These are phyloP conservation scores for Clavariopsis aquatica DNA, from an alignment of 495 filamentous ascomycete species.

Conservation along the genomic window DNA sequence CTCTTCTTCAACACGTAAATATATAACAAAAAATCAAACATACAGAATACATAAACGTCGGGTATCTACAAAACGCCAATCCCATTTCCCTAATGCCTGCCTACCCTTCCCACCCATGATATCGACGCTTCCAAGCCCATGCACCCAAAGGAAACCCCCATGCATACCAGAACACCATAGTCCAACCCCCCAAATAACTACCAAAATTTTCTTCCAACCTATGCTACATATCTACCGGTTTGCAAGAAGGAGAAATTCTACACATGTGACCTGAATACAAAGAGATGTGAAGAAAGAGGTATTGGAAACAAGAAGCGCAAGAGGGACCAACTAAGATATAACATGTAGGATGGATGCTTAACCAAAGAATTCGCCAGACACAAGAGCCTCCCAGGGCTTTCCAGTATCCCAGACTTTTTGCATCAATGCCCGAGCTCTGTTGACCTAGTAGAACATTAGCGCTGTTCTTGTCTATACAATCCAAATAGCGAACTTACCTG, in stretches of 20 bases:
- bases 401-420: slow-evolving; percentile 65
- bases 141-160: not conserved
- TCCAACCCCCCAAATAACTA: no score
- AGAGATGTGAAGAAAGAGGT: not conserved
- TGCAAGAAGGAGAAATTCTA: not conserved
- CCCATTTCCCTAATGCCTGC: not conserved
- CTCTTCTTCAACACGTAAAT: no score
- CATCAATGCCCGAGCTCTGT: slow-evolving; percentile 64
- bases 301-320: no score
- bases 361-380: slow-evolving; percentile 68
- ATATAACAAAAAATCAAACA: not conserved
- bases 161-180: no score
- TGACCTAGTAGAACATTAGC: slow-evolving; percentile 46
- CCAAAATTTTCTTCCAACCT: no score
- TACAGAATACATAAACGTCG: not conserved
- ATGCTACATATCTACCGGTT: not conserved
- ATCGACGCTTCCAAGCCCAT: not conserved
- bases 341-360: slow-evolving; percentile 36
- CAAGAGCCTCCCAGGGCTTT: slow-evolving; percentile 63
- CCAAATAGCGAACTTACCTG: slow-evolving; percentile 52
- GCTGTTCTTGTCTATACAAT: not conserved
- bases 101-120: not conserved
- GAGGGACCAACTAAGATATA: no score
- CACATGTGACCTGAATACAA: not conserved
- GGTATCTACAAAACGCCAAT: not conserved